A percentile compares a stretch with the other conserved stretches of the same genome.
Evolutionary conservation across 768 basidiomycete genomes (phyloP).

Genomic region (Strobilomyces confusus): DNA sequence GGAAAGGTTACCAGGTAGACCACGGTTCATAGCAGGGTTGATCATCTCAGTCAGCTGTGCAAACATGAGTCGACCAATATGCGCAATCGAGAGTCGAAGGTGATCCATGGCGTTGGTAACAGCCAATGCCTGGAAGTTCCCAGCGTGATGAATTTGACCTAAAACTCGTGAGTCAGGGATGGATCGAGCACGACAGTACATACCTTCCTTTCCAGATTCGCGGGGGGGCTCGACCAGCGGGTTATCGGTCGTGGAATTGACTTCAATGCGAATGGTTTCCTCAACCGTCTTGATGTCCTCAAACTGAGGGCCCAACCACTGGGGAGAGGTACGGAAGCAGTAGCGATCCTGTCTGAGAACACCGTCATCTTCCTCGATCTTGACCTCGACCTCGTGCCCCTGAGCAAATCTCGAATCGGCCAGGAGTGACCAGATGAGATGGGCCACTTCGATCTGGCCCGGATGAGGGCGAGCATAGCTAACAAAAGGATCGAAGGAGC

Average conservation of each 20-base stretch:
- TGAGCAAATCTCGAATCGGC: slow-evolving; percentile 65
- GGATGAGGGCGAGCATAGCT: slow-evolving; percentile 74
- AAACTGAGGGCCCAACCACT: slow-evolving; percentile 83
- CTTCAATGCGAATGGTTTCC: slow-evolving; percentile 64
- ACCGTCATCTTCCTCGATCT: slow-evolving; percentile 68
- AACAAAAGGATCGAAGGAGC: slow-evolving; percentile 76
- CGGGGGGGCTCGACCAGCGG: slow-evolving; percentile 79
- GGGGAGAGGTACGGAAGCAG: slow-evolving; percentile 65
- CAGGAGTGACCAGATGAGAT: slow-evolving; percentile 63
- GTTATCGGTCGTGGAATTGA: slow-evolving; percentile 89
- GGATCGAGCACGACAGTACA: not conserved
- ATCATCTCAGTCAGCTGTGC: slow-evolving; percentile 56
- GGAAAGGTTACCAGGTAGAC: slow-evolving; percentile 75
- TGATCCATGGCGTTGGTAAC: slow-evolving; percentile 88
- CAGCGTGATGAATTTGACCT: slow-evolving; percentile 71
- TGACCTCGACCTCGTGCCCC: slow-evolving; percentile 69
- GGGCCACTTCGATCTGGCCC: slow-evolving; percentile 77
- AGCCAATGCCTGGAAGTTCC: slow-evolving; percentile 88
- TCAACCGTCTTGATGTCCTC: slow-evolving; percentile 71
- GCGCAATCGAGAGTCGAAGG: slow-evolving; percentile 67
- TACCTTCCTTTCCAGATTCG: slow-evolving; percentile 39
- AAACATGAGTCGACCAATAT: slow-evolving; percentile 68
- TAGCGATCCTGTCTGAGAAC: slow-evolving; percentile 75
- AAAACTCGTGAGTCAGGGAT: not conserved
- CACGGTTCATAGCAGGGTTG: slow-evolving; percentile 64